phyloP scores from a whole-genome alignment of 2,329 filamentous ascomycete species.

The Lecanicillium sp. region DNA sequence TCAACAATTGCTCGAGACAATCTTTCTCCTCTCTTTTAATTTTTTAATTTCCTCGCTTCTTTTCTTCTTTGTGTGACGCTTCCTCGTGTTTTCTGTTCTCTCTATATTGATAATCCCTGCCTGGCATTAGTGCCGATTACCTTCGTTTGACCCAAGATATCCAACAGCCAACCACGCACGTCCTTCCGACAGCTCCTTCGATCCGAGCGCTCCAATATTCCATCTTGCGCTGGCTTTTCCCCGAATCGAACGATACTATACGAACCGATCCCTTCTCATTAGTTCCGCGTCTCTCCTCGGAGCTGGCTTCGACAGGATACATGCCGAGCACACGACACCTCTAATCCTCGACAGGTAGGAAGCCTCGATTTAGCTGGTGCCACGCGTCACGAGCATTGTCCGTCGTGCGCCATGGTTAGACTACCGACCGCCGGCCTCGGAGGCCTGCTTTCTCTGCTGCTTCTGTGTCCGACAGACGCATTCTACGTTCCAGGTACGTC shows the following conservation, averaged over 20 bases:
- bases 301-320: too few species aligned
- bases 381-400: slow-evolving; percentile 12
- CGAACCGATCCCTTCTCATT: too few species aligned
- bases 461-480: slow-evolving; percentile 40
- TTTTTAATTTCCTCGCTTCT: slow-evolving; percentile 13
- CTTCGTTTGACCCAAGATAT: slow-evolving; percentile 13
- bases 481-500: slow-evolving; percentile 79
- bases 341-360: too few species aligned
- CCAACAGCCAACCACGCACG: too few species aligned
- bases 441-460: slow-evolving; percentile 38
- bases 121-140: slow-evolving; percentile 14
- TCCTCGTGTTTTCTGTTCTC: background rate
- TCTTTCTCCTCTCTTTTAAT: background rate
- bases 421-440: slow-evolving; percentile 32
- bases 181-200: slow-evolving; percentile 12
- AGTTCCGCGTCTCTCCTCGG: too few species aligned
- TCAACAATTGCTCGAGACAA: too few species aligned
- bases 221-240: too few species aligned
- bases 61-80: slow-evolving; percentile 8
- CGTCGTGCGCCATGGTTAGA: slow-evolving; percentile 21
- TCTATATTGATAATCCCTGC: slow-evolving; percentile 3
- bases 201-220: too few species aligned
- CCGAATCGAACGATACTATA: too few species aligned
- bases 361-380: too few species aligned
- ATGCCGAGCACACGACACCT: too few species aligned